Conservation (phyloP, 352 stramenopile genomes). For the Globisporangium alternatum region DNA sequence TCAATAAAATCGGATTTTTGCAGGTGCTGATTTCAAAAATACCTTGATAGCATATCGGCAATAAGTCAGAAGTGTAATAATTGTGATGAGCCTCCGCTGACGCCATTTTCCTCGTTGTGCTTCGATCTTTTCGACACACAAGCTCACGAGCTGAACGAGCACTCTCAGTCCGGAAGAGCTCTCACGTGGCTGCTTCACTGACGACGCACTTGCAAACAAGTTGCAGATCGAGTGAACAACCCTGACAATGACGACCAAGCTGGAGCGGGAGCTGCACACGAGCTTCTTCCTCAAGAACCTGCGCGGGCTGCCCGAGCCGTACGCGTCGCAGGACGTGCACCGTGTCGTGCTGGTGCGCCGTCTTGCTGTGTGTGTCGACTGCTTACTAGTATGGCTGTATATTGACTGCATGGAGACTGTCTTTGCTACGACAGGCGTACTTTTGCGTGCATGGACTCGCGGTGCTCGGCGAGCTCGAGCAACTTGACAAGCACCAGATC, state of each 20-base stretch:
- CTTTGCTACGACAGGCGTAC: constrained; percentile 42
- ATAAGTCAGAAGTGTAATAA: not conserved
- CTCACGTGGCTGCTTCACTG: not conserved
- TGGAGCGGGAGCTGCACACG: constrained; percentile 70
- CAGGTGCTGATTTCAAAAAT: not conserved
- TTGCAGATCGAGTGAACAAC: not conserved
- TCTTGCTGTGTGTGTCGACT: not conserved
- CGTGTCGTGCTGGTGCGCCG: constrained; percentile 65
- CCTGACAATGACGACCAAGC: not conserved
- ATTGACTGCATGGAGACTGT: not conserved
- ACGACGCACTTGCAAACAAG: not conserved
- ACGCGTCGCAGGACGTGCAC: constrained; percentile 78
- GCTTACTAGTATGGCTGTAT: not conserved
- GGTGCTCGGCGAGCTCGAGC: constrained; percentile 73
- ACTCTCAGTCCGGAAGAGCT: not conserved
- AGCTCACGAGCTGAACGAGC: not conserved
- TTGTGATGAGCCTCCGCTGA: not conserved
- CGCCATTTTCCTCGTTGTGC: not conserved
- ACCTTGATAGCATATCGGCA: not conserved
- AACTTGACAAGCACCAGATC: constrained; percentile 62
- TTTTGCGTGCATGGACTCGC: constrained; percentile 85
- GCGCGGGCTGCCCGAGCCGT: constrained; percentile 59
- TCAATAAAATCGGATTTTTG: not conserved
- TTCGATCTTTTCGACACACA: not conserved
- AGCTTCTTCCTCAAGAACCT: constrained; percentile 85